Evolutionary conservation across 106 monocot genomes (phyloP).

Genomic region (Allium sativum): DNA sequence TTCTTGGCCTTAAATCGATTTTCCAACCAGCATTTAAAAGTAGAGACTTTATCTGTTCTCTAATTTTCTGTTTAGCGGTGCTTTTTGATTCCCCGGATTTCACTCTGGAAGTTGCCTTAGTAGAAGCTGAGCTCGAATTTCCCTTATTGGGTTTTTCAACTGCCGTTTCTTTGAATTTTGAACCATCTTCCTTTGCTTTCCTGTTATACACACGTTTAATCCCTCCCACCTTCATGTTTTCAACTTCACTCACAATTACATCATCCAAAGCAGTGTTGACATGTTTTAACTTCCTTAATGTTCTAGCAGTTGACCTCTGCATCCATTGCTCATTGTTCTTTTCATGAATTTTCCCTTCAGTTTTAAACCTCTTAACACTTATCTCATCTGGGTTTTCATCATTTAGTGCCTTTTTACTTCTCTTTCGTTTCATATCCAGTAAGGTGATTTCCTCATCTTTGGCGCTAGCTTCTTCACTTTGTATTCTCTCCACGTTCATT

Average conservation of each 20-base stretch:
- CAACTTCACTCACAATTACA: constrained; percentile 14
- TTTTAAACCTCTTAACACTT: neutral
- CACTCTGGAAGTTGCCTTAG: neutral
- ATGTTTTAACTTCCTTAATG: constrained; percentile 9
- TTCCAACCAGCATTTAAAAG: constrained; percentile 22
- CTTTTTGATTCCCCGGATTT: constrained; percentile 1
- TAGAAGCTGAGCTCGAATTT: neutral
- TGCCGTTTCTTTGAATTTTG: neutral
- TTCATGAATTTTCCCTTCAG: neutral
- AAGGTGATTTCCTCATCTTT: too few species aligned
- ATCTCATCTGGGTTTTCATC: neutral
- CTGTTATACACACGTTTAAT: neutral
- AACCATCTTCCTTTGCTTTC: neutral
- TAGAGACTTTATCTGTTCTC: constrained; percentile 15
- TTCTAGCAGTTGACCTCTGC: constrained; percentile 5
- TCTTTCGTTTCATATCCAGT: neutral
- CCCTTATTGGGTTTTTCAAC: neutral
- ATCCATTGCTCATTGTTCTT: constrained; percentile 3
- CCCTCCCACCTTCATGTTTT: constrained; percentile 6
- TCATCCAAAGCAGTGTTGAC: neutral
- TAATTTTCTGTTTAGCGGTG: neutral
- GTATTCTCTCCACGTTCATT: neutral
- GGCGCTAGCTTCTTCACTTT: neutral
- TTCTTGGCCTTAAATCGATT: constrained; percentile 22
- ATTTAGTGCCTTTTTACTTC: neutral